Conservation (phyloP, 257 asterid species). For the Perilla frutescens region DNA sequence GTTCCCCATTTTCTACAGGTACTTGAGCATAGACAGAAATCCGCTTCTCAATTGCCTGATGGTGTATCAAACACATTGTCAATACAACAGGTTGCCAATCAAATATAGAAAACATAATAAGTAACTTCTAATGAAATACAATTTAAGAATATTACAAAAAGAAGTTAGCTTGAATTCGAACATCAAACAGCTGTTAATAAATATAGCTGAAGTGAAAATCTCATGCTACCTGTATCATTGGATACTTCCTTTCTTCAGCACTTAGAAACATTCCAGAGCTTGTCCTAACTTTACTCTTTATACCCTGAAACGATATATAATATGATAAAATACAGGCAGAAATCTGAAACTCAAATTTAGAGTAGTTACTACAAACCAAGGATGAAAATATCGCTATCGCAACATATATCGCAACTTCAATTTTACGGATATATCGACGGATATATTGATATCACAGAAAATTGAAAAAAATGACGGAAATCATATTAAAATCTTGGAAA, state of each 20-base stretch:
- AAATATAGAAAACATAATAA: slow-evolving; percentile 10
- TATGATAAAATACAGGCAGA: slow-evolving; percentile 20
- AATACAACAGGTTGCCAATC: slow-evolving; percentile 22
- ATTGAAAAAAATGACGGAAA: too few relatives aligned
- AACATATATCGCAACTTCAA: too few relatives aligned
- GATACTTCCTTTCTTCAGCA: slow-evolving; percentile 65
- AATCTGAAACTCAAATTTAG: slow-evolving; percentile 17
- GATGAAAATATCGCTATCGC: too few relatives aligned
- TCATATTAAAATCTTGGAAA: too few relatives aligned
- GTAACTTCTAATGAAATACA: slow-evolving; percentile 1
- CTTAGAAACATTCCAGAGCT: slow-evolving; percentile 89
- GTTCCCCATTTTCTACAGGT: slow-evolving; percentile 89
- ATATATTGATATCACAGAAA: too few relatives aligned
- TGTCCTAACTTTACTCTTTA: slow-evolving; percentile 75
- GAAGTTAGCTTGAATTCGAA: slow-evolving; percentile 4
- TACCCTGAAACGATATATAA: slow-evolving; percentile 53
- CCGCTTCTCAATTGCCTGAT: slow-evolving; percentile 84
- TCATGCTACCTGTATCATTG: slow-evolving; percentile 67
- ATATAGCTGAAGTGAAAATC: slow-evolving; percentile 1
- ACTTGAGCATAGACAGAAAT: slow-evolving; percentile 83
- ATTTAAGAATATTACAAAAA: not conserved
- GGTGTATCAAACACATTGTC: slow-evolving; percentile 34
- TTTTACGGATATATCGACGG: too few relatives aligned
- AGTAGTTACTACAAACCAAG: slow-evolving; percentile 6
- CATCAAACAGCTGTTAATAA: slow-evolving; percentile 14